These are phyloP conservation scores for Ceratocystis cacaofunesta DNA, from an alignment of 2,329 filamentous ascomycete species.

Conservation along the genomic window DNA sequence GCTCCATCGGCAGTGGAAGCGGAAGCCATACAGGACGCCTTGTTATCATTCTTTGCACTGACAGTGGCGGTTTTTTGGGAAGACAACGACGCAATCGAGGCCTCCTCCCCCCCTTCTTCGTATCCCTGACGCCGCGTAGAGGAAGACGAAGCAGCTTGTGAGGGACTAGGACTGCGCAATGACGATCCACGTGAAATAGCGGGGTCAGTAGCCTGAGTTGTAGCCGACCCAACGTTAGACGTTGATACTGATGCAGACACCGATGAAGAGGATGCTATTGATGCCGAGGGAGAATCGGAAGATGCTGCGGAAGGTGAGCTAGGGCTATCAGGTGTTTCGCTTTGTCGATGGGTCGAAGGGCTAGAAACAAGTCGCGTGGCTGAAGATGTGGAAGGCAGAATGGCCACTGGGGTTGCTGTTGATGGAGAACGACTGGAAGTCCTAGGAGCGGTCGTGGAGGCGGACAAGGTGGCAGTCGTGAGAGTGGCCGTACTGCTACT, in stretches of 20 bases:
- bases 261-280: conserved; percentile 3
- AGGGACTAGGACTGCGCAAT: conserved; percentile 6
- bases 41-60: neutral
- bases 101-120: neutral
- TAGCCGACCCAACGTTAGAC: conserved; percentile 11
- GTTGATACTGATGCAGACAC: neutral
- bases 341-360: neutral
- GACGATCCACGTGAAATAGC: conserved; percentile 1
- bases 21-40: conserved; percentile 7
- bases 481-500: neutral
- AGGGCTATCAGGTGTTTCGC: neutral
- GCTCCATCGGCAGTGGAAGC: neutral
- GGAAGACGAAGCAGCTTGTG: neutral
- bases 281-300: neutral
- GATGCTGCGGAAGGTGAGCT: neutral
- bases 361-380: neutral
- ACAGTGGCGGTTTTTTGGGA: neutral
- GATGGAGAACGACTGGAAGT: neutral
- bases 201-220: conserved; percentile 11
- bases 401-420: neutral
- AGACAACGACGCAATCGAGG: neutral
- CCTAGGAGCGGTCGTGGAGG: neutral
- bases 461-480: no score
- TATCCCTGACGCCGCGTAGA: neutral
- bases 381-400: neutral